Base-by-base conservation (phyloP, 441 rosid species). In the Hura crepitans region DNA sequence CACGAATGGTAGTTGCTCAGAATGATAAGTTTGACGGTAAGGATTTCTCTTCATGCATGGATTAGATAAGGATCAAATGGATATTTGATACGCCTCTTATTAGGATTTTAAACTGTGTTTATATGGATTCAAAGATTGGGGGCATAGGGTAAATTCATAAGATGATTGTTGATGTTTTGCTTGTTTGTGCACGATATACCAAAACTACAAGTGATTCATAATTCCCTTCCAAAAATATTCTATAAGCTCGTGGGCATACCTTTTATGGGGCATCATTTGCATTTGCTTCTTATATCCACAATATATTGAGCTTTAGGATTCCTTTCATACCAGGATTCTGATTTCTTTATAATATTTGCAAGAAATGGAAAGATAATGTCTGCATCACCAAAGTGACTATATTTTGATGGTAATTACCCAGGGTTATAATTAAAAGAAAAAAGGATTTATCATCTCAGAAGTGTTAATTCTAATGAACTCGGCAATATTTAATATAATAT, bases 11-110 rank as follows among this genome's bases (percentile, higher is more conserved):
- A 45, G 93, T 79, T 73, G 93, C 92, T 1, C 96, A 94, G 75
- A 94, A 94, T 82, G 97, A 94, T 55, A 94, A 90, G 76, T 91
- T 94, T 80, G 88, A 90, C 76, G 96, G 98, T 91, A 78, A 84
- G 87, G 69, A 75, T 69, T 58, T 59, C 55, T 59, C 4, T 31
- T 46, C 25, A 51, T 23, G 46, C 28, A 31, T 50, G 20, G 28
- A 51, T 45, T 33, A 43, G 43, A 25, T 17, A 46, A 60, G 45
- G 25, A 70, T 70, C 35, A 22, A 25, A 61, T 14, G 55, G 46
- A 20, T 43, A 33, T 58, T 69, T 45, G 28, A 23, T 57, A n/a
- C n/a, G 63, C 18, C 12, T 3, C 23, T 4, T 3, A 22, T 18
- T 22, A 1, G 17, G 10, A 20, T 47, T 69, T 42, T 17, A 8